Base-by-base conservation (phyloP, 106 monocot genomes). In the Dioscorea dumetorum region DNA sequence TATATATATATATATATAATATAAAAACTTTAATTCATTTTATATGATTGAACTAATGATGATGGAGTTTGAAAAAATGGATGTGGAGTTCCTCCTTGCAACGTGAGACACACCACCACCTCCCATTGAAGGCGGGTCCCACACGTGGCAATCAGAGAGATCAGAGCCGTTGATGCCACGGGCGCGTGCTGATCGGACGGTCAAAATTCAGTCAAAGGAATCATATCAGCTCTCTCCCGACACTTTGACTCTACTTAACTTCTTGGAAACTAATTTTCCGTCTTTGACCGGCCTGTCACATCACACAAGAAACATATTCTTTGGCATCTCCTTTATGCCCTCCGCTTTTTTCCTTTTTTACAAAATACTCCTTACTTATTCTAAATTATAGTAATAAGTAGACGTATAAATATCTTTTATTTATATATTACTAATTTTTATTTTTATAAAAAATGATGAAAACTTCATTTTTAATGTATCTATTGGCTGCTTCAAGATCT, bases 201-300 rank as follows among this genome's bases (percentile, higher is more conserved):
- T 23, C 24, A 2, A 28, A 18, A 53, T 67, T 4, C 24, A 51
- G 67, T 67, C 67, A 67, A 67, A 50, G 12, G 1, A 15, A 49
- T 35, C 48, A 18, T 50, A 28, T 50, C 50, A 15, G 14, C 14
- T 17, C 51, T 28, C 62, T 3, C 19, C 51, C n/a, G 22, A 48
- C 57, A 33, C 56, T 78, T 80, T 77, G 85, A 74, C 81, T 58
- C 33, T 57, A 80, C 53, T 69, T 63, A 76, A 76, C 70, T 24
- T 50, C 50, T 63, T 60, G 33, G 65, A 74, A 75, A 70, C 31
- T 60, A 52, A 61, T 49, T 61, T 76, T 64, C 58, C 68, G 58
- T 71, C 77, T 85, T 85, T 85, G 85, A 85, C 85, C 66, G 57
- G 35, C 14, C 64, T 74, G 78, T 77, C 81, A 67, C 81, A 58